Evolutionary conservation across 768 basidiomycete genomes (phyloP).

Genomic region (Russula dissimulans): DNA sequence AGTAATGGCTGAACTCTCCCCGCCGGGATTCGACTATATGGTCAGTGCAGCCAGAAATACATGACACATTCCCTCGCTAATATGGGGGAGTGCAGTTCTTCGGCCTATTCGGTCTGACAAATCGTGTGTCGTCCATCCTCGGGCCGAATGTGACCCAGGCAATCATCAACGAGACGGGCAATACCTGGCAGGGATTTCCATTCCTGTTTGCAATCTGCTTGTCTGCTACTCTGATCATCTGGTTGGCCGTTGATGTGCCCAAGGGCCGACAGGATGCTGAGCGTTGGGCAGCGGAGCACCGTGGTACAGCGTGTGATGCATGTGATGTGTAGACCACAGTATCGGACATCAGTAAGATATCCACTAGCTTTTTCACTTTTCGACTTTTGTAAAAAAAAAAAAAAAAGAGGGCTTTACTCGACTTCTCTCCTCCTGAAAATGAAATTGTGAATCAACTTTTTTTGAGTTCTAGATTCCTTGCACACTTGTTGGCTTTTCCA

Average conservation of each 20-base stretch:
- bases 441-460: no score
- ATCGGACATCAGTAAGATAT: no score
- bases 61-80: slow-evolving; percentile 28
- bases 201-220: slow-evolving; percentile 70
- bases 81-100: slow-evolving; percentile 66
- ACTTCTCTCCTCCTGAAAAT: no score
- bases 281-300: slow-evolving; percentile 28
- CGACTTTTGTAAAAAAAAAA: no score
- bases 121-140: slow-evolving; percentile 73
- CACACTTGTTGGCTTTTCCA: no score
- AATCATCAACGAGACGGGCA: slow-evolving; percentile 61
- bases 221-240: slow-evolving; percentile 64
- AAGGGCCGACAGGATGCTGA: slow-evolving; percentile 34
- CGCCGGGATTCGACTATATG: slow-evolving; percentile 62
- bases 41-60: no score
- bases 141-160: slow-evolving; percentile 81
- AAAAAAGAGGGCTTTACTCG: no score
- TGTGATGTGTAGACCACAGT: no score
- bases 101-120: slow-evolving; percentile 37
- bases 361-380: no score
- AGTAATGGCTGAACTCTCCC: slow-evolving; percentile 84
- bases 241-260: slow-evolving; percentile 46
- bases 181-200: slow-evolving; percentile 79
- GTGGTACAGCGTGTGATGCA: neutral
- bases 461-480: no score